phyloP scores from a whole-genome alignment of 139 green algal species.

The Marvania coccoides region DNA sequence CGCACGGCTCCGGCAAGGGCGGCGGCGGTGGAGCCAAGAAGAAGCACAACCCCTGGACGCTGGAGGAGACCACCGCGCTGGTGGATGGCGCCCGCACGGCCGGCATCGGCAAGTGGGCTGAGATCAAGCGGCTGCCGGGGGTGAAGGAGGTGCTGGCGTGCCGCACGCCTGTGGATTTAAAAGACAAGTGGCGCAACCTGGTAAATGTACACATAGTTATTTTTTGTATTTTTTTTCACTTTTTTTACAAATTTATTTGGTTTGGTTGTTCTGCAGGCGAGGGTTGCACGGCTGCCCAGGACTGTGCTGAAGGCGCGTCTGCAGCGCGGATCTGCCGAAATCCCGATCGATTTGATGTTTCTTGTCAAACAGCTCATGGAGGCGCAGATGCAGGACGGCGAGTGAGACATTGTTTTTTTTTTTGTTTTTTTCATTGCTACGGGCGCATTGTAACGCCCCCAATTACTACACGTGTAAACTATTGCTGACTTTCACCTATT shows the following conservation, averaged over 20 bases:
- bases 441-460: too few species aligned
- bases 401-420: too few species aligned
- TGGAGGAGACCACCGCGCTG: constrained; percentile 62
- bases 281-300: constrained; percentile 22
- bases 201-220: too few species aligned
- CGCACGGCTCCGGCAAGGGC: too few species aligned
- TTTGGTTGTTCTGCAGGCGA: too few species aligned
- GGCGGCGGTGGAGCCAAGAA: constrained; percentile 29
- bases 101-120: constrained; percentile 62
- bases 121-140: constrained; percentile 43
- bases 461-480: too few species aligned
- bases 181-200: constrained; percentile 44
- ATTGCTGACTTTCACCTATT: too few species aligned
- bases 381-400: too few species aligned
- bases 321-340: constrained; percentile 12
- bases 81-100: constrained; percentile 59
- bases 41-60: constrained; percentile 54
- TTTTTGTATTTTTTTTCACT: too few species aligned
- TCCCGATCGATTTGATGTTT: constrained; percentile 20
- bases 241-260: too few species aligned
- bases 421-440: too few species aligned
- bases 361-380: constrained; percentile 3
- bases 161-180: constrained; percentile 26
- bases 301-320: constrained; percentile 12
- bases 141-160: constrained; percentile 10